Base-by-base conservation (phyloP, 495 filamentous ascomycete genomes). In the Penicillium arizonense region DNA sequence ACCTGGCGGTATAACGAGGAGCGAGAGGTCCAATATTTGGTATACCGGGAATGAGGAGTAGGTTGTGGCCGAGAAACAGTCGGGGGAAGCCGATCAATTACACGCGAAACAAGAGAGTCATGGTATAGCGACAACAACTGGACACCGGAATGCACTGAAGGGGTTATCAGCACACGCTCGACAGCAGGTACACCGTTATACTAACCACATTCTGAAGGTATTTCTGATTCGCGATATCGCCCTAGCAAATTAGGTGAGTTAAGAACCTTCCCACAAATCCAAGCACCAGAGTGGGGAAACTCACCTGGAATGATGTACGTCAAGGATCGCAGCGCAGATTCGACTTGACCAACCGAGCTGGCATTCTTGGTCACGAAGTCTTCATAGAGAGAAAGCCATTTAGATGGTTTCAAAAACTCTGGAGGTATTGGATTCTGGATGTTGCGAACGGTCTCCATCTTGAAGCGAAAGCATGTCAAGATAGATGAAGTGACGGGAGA, bases 361-460 rank as follows among this genome's bases (percentile, higher is more conserved):
- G 90, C 81, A 71, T 98, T 97, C 72, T 92, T 93, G 35, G 88
- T 89, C 74, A 98, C 91, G 71, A 97, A 96, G 52, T 93, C 85
- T 61, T 84, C 84, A 72, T 98, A 98, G 63, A 88, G 80, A 45
- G 80, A 74, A 28, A 95, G 70, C 87, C 85, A 92, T 71, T 84
- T 85, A 0, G 88, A 81, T 23, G 89, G 88, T 39, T 85, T 70
- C 8, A 82, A 64, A 51, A 81, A 61, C 44, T 44, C 66, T 24
- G 61, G 43, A 11, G 70, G 63, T 36, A 72, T 60, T 30, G 64
- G 55, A 50, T 53, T 67, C 49, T 64, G 61, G 18, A 63, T 55
- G 33, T 65, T 62, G 42, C 57, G 50, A 36, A 65, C 50, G 1
- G 72, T 65, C 40, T 73, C 67, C 73, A 77, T 77, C 33, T 47